Base-by-base conservation (phyloP, 2,329 filamentous ascomycete species). In the Paecilomyces niveus region DNA sequence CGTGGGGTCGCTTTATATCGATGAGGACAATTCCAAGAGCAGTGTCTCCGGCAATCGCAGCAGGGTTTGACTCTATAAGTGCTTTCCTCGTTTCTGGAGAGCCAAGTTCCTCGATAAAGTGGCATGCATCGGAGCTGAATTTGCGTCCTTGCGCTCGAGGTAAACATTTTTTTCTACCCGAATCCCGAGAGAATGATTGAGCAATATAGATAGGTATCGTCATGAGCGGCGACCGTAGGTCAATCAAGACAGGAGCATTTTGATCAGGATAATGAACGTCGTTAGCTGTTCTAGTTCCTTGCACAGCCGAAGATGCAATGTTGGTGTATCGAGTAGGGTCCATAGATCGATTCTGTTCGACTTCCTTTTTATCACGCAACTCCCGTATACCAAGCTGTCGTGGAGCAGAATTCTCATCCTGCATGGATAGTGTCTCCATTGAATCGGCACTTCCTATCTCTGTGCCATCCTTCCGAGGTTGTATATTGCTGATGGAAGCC, bases 1-100 rank as follows among this genome's bases (percentile, higher is more conserved):
- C 50, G 21, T 21, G 57, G 53, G 33, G 60, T 53, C 31, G 55
- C 55, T 59, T 15, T 57, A 56, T 24, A 39, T 72, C 62, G 29
- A 72, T 57, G 9, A 75, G 59, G 5, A 71, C 55, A 15, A 75
- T 63, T 0, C 72, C 73, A 21, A 67, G 63, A 3, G 61, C 55
- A 4, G 54, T 58, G 3, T 58, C 61, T 6, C 59, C 49, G 3
- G 59, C 61, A 1, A 54, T 58, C 3, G 69, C 61, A 39, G 51
- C 53, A 3, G 68, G 67, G 10, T 70, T 69, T 3, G 67, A 66
- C 26, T 57, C 15, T 13, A 50, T 51, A 7, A 71, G 56, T 3
- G 31, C 49, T 22, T 32, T 24, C 15, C 26, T 54, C 18, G 58
- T 54, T 24, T 56, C 52, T n/a, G 35, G 52, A 8, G 57, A 64